Percentiles rank a stretch among this genome's conserved stretches.
Conservation (phyloP, 345 rosid genomes). For the Crucihimalaya himalaica region DNA sequence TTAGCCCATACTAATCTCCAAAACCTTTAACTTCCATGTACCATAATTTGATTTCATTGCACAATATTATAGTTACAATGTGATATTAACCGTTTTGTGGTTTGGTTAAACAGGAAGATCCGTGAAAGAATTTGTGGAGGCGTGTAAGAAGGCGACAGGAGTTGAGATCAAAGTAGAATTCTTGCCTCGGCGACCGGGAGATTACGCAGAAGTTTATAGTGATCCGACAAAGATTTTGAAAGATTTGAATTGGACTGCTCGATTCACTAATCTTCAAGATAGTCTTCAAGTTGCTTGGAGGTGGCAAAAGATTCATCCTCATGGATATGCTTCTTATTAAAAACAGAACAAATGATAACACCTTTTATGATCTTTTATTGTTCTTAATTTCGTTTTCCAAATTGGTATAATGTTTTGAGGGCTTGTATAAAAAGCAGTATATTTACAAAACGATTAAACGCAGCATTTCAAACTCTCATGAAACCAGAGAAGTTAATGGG, state of each 20-base stretch:
- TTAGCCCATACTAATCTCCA: not conserved
- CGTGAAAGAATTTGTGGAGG: constrained; percentile 93
- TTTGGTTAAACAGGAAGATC: constrained; percentile 59
- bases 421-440: not conserved
- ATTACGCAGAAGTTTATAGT: constrained; percentile 90
- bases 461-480: not conserved
- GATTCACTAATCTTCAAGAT: constrained; percentile 66
- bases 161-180: constrained; percentile 67
- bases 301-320: constrained; percentile 87
- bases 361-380: constrained; percentile 6
- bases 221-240: constrained; percentile 75
- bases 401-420: not conserved
- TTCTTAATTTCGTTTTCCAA: not conserved
- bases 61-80: not conserved
- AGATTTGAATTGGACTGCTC: constrained; percentile 94
- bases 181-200: constrained; percentile 92
- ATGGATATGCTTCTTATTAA: constrained; percentile 61
- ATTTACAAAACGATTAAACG: not conserved
- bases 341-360: constrained; percentile 23
- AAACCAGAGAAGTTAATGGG: not conserved
- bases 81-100: constrained; percentile 2
- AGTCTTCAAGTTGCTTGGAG: constrained; percentile 84
- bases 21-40: not conserved
- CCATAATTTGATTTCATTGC: not conserved
- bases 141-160: constrained; percentile 93